phyloP scores from a whole-genome alignment of 176 grass and related monocot species.

The Triticum timopheevii region DNA sequence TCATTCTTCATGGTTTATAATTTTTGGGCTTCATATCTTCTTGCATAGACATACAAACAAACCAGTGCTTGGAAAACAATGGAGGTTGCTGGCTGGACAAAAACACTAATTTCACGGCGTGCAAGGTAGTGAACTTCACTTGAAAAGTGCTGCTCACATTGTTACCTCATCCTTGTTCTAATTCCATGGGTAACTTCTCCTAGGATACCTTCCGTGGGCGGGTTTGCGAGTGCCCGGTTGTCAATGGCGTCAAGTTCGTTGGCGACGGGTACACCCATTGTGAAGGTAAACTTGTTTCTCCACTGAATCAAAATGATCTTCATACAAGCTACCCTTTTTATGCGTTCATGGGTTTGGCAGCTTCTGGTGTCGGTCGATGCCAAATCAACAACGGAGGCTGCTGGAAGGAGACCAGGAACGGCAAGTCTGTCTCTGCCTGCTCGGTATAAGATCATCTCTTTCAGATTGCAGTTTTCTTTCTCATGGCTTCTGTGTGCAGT shows the following conservation, averaged over 20 bases:
- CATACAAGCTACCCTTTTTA: neutral
- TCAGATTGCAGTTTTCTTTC: neutral
- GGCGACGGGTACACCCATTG: conserved; percentile 82
- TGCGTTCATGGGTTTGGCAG: conserved; percentile 22
- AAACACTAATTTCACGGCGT: conserved; percentile 59
- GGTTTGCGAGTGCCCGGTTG: conserved; percentile 81
- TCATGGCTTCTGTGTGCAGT: neutral
- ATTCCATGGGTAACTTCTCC: neutral
- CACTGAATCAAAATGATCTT: neutral
- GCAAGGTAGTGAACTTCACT: conserved; percentile 60
- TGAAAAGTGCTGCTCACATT: neutral
- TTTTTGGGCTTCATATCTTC: neutral
- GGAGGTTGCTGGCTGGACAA: conserved; percentile 85
- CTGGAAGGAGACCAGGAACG: conserved; percentile 73
- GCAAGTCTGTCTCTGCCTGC: conserved; percentile 65
- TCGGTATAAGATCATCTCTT: conserved; percentile 65
- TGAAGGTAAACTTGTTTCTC: conserved; percentile 54
- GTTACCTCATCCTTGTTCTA: neutral
- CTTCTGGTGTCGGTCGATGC: conserved; percentile 78
- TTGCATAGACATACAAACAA: conserved; percentile 71
- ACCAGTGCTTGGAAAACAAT: conserved; percentile 94
- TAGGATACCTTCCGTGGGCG: conserved; percentile 92
- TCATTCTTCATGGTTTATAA: neutral
- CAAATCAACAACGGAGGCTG: conserved; percentile 87
- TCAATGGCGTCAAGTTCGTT: conserved; percentile 69